These are phyloP conservation scores for Rhizophagus clarus DNA, from an alignment of 192 early-diverging fungal genomes.

Conservation along the genomic window DNA sequence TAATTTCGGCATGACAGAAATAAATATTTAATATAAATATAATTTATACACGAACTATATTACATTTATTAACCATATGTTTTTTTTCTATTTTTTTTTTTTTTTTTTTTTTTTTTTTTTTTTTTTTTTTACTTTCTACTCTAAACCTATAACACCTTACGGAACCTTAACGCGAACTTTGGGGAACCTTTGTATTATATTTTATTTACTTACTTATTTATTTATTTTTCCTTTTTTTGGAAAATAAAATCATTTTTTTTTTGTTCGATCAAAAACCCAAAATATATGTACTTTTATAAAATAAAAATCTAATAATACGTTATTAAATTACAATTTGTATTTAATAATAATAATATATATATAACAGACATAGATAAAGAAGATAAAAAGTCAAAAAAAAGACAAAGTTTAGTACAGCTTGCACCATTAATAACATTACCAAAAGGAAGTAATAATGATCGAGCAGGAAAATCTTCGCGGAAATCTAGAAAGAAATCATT, in stretches of 20 bases:
- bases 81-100: too few relatives aligned
- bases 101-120: too few relatives aligned
- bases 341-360: neutral
- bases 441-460: neutral
- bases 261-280: too few relatives aligned
- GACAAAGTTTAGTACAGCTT: neutral
- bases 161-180: neutral
- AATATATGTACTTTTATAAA: too few relatives aligned
- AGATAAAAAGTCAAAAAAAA: neutral
- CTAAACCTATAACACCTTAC: neutral
- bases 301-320: too few relatives aligned
- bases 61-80: neutral
- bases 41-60: neutral
- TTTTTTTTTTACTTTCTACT: neutral
- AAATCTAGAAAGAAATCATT: neutral
- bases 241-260: too few relatives aligned
- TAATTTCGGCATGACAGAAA: too few relatives aligned
- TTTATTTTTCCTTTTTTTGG: too few relatives aligned
- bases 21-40: too few relatives aligned
- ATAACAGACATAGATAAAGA: neutral
- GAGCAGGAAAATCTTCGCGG: neutral
- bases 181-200: neutral
- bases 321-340: too few relatives aligned
- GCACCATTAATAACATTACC: neutral
- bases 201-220: too few relatives aligned